Base-by-base conservation (phyloP, 1,284 basidiomycete genomes). In the Sphaerobolus stellatus region DNA sequence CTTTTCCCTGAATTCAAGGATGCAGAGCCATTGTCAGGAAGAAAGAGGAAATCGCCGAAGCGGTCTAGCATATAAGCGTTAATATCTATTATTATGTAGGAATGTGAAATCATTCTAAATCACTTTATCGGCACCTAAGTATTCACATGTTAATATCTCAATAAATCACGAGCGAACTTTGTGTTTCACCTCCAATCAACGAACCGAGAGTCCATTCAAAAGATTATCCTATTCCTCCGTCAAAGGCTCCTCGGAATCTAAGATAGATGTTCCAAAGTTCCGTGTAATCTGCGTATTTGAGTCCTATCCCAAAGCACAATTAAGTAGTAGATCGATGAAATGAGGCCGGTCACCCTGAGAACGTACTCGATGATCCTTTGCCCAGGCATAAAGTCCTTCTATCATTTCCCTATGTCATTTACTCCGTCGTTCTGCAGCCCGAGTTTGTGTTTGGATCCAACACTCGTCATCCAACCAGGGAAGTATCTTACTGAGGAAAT, bases 1-100 rank as follows among this genome's bases (percentile, higher is more conserved):
- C 41, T 18, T 34, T 20, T 57, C 54, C 31, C 46, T 63, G 62
- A 18, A 63, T 53, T 13, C 65, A 62, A 7, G 62, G 66, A 48
- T 62, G 54, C 20, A 58, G 54, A 4, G 64, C 56, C 62, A 66
- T 61, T 1, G 61, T 61, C 40, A 65, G 48, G 44, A 66, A 56
- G 33, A 64, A 64, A 8, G 55, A 52, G n/a, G 38, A 29, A 33
- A 58, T 56, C 13, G 57, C 49, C 11, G 56, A 33, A 8, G 53
- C 56, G 8, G 56, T 52, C 48, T 56, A 11, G 8, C 9, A 33
- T 22, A 20, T 11, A 5, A n/a, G n/a, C n/a, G n/a, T n/a, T n/a
- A n/a, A n/a, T n/a, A n/a, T n/a, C n/a, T n/a, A n/a, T n/a, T n/a
- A n/a, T n/a, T n/a, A n/a, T n/a, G n/a, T n/a, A n/a, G n/a, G n/a